Base-by-base conservation (phyloP, 768 basidiomycete genomes). In the Candolleomyces aberdarensis region DNA sequence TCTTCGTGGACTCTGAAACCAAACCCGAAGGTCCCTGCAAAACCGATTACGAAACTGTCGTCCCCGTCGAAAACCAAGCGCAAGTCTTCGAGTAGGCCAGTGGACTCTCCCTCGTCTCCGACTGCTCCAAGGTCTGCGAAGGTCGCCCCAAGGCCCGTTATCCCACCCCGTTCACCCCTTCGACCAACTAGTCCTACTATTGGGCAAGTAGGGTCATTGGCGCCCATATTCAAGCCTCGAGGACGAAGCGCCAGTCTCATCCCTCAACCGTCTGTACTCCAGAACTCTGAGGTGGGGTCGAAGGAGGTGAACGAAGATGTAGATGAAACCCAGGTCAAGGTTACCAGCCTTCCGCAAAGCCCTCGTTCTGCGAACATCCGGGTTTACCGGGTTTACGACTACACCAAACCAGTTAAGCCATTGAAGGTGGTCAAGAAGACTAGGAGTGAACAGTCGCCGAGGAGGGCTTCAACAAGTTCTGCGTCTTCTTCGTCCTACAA, bases 391-490 rank as follows among this genome's bases (percentile, higher is more conserved):
- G 19, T 48, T 6, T 60, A 60, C 31, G 59, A 60, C 26, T 60
- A 54, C 36, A 60, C 59, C 6, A 53, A 53, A 32, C 59, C 59
- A 7, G 40, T 55, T 8, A 53, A 44, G 52, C 59, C 59, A 10
- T 47, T 60, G 41, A 60, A 60, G 44, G 59, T 60, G 10, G 59
- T 60, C 19, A 60, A 60, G 31, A 60, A 47, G 43, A 11, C 36
- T 36, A 36, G 36, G 6, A 36, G 36, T 36, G 36, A 36, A 11
- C 36, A 36, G 11, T 6, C 36, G 36, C 11, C 46, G 7, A 47
- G n/a, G 46, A 47, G 20, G 17, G 17, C 46, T 47, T 47, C 46
- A 47, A 9, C 46, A 14, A 47, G 46, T 47, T 47, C 46, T 47
- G 3, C 43, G n/a, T n/a, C 43, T 44, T 26, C 26, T 26, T 26